Evolutionary conservation across 164 flowering plant species (phyloP), one percentile per base, ranked within the genome.

Genomic region (Protea cynaroides): DNA sequence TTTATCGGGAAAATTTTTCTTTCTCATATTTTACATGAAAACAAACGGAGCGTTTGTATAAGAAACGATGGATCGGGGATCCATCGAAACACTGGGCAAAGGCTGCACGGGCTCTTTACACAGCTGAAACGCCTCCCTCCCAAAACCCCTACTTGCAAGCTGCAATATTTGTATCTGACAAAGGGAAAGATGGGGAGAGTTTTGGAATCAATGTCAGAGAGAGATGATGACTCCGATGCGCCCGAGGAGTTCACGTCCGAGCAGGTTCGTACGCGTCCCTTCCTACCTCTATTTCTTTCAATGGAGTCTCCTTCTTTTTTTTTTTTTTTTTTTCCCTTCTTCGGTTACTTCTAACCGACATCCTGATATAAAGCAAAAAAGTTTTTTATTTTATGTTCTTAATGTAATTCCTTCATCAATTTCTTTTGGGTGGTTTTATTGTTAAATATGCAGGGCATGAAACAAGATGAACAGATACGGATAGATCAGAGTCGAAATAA

Each of bases 201-300:
- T 18, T 49, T 49, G 52, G 18, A 49, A 49, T 49, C 52, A 19
- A 49, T 49, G 52, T 49, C 52, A 1, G 78, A 71, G 2, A 62
- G 64, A 43, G 76, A 73, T 43, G 80, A 69, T 29, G 79, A 80
- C 22, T 75, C 78, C 36, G 84, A 81, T 29, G 81, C 77, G 0
- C 84, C 84, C 1, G 84, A 81, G 73, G 84, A 78, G 56, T 56
- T 78, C 58, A 78, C 84, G 3, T 56, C 69, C 5, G 77, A 74
- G 63, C 80, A 81, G 84, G 84, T 65, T 47, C 56, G 5, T 56
- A 46, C 52, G 34, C 40, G 21, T 0, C 14, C 4, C 40, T 40
- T 7, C 21, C 21, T 17, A 11, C 15, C 12, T 65, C 11, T 12
- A 25, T 36, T 12, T 29, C 34, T 29, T 29, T 62, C 6, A 40